A percentile compares a stretch with the other conserved stretches of the same genome.
phyloP scores from a whole-genome alignment of 805 yeast genomes.

The Candida nonsorbophila region DNA sequence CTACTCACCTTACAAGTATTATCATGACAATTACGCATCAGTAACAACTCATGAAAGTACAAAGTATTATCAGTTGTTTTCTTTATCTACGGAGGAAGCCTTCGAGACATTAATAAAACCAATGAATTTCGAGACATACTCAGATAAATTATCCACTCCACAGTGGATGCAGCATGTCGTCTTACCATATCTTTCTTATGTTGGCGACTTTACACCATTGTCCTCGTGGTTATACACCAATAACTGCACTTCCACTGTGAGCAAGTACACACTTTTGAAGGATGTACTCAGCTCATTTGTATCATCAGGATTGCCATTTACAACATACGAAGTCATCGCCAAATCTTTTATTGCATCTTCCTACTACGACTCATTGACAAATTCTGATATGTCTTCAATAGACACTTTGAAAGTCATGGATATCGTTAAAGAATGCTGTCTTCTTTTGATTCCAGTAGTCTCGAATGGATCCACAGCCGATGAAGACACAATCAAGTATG shows the following conservation, averaged over 20 bases:
- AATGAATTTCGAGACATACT: constrained; percentile 8
- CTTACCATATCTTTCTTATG: constrained; percentile 19
- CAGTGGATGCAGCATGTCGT: constrained; percentile 24
- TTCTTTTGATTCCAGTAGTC: constrained; percentile 5
- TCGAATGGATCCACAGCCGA: constrained; percentile 1
- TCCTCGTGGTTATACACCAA: constrained; percentile 17
- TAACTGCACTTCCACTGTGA: constrained; percentile 1
- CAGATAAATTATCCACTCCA: constrained; percentile 10
- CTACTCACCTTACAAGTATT: constrained; percentile 22
- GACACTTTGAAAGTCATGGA: constrained; percentile 25
- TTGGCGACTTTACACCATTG: constrained; percentile 19
- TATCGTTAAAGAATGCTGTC: constrained; percentile 16
- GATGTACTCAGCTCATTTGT: constrained; percentile 11
- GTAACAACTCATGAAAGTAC: constrained; percentile 3
- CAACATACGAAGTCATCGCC: constrained; percentile 10
- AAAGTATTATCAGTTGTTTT: constrained; percentile 11
- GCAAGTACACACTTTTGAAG: constrained; percentile 18
- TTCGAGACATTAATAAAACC: constrained; percentile 21
- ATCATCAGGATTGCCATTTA: constrained; percentile 4
- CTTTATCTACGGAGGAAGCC: constrained; percentile 9
- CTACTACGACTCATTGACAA: constrained; percentile 14
- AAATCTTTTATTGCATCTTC: constrained; percentile 15
- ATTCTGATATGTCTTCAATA: constrained; percentile 13
- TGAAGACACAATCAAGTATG: constrained; percentile 1
- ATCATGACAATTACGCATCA: constrained; percentile 20